A percentile compares a stretch with the other conserved stretches of the same genome.
Conservation (phyloP, 768 basidiomycete genomes). For the Russula brevipes region DNA sequence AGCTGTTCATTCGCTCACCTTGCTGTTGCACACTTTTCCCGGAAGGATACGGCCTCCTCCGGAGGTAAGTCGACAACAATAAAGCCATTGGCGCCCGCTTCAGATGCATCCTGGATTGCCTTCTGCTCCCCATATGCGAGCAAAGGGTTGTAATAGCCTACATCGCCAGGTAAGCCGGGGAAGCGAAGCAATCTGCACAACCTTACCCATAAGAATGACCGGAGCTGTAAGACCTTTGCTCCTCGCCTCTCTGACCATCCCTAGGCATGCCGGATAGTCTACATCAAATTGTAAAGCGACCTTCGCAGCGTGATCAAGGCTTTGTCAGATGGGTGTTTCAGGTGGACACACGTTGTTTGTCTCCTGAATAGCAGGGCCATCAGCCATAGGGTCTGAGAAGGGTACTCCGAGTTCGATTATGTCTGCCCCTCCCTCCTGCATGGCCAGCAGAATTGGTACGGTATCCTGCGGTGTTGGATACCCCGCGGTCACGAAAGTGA, state of each 20-base stretch:
- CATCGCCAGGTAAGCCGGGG: neutral
- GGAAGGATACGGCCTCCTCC: slow-evolving; percentile 89
- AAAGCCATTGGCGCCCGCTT: slow-evolving; percentile 94
- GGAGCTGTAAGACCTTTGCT: slow-evolving; percentile 77
- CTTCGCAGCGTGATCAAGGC: slow-evolving; percentile 37
- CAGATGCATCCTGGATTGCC: slow-evolving; percentile 82
- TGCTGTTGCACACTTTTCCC: slow-evolving; percentile 75
- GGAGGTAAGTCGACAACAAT: slow-evolving; percentile 98
- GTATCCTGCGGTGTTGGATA: slow-evolving; percentile 78
- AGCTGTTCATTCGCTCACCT: slow-evolving; percentile 51
- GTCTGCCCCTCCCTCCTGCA: slow-evolving; percentile 91
- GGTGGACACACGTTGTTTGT: slow-evolving; percentile 75
- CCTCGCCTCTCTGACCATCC: slow-evolving; percentile 72
- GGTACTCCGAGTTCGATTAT: slow-evolving; percentile 94
- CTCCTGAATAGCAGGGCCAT: slow-evolving; percentile 90
- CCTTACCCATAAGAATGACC: slow-evolving; percentile 87
- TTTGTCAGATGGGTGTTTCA: neutral
- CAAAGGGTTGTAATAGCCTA: slow-evolving; percentile 97
- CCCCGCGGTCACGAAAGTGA: slow-evolving; percentile 93
- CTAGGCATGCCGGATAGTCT: slow-evolving; percentile 70
- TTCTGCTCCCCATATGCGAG: slow-evolving; percentile 94
- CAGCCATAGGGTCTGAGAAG: slow-evolving; percentile 95
- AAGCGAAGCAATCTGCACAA: neutral
- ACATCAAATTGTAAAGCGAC: slow-evolving; percentile 78
- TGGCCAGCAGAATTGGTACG: slow-evolving; percentile 80